These are phyloP conservation scores for Phytophthora citrophthora DNA, from an alignment of 352 stramenopile genomes.

Conservation along the genomic window DNA sequence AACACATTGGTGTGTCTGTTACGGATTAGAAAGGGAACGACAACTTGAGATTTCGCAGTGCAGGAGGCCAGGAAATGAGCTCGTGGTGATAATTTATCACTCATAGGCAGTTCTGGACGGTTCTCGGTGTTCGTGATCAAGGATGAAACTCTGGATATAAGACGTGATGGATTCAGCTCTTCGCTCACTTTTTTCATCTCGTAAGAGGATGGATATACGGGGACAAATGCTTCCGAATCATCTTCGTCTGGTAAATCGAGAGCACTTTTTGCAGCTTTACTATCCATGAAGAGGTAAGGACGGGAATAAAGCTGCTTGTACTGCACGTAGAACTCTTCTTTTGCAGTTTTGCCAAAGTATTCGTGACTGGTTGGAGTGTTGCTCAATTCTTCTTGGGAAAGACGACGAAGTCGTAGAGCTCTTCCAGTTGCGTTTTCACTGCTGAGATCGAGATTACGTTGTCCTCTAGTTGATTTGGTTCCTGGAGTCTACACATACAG, in stretches of 20 bases:
- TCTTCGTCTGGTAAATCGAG: constrained; percentile 17
- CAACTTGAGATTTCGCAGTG: constrained; percentile 54
- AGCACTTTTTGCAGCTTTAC: constrained; percentile 13
- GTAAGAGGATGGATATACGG: constrained; percentile 47
- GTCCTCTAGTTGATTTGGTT: background rate
- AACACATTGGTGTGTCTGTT: constrained; percentile 70
- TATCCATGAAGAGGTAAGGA: constrained; percentile 69
- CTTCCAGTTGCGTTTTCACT: constrained; percentile 29
- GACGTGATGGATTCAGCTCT: constrained; percentile 29
- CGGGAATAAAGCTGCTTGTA: constrained; percentile 69
- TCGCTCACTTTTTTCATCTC: constrained; percentile 50
- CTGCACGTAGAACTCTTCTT: constrained; percentile 62
- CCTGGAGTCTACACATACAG: constrained; percentile 15
- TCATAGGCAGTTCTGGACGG: constrained; percentile 15
- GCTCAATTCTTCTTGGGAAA: constrained; percentile 47
- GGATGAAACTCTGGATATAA: constrained; percentile 9
- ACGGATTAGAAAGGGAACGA: constrained; percentile 70
- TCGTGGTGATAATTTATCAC: constrained; percentile 66
- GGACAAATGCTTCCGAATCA: constrained; percentile 33
- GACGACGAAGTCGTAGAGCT: constrained; percentile 28
- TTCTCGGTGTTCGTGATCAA: constrained; percentile 21
- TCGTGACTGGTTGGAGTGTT: constrained; percentile 49
- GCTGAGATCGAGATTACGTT: background rate
- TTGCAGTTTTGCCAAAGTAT: constrained; percentile 72
- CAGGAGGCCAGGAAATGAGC: constrained; percentile 67